phyloP scores from a whole-genome alignment of 805 yeast genomes.

The Saturnispora diversa region DNA sequence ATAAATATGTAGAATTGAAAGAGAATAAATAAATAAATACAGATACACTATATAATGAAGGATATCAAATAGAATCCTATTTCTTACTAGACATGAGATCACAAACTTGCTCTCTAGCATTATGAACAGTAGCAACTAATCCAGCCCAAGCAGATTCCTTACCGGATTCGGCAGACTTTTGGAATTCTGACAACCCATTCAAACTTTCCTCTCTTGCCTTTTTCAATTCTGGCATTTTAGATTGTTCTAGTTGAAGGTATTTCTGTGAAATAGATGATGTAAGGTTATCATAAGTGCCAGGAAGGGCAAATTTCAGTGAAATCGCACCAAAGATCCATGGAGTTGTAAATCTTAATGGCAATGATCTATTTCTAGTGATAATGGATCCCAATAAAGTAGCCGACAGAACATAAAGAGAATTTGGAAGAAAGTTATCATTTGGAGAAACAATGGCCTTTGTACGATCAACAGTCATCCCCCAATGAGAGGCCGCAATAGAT shows the following conservation, averaged over 20 bases:
- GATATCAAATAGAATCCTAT: background rate
- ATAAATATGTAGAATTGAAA: slow-evolving; percentile 1
- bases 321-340: slow-evolving; percentile 45
- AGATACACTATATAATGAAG: background rate
- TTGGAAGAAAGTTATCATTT: slow-evolving; percentile 54
- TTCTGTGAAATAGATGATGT: slow-evolving; percentile 21
- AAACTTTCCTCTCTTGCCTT: slow-evolving; percentile 19
- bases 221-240: slow-evolving; percentile 33
- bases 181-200: background rate
- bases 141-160: slow-evolving; percentile 9
- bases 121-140: slow-evolving; percentile 11
- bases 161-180: slow-evolving; percentile 1
- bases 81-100: background rate
- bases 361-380: slow-evolving; percentile 37
- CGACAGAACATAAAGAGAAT: slow-evolving; percentile 46
- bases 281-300: slow-evolving; percentile 36
- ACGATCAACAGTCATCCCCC: slow-evolving; percentile 25
- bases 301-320: slow-evolving; percentile 41
- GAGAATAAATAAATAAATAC: background rate
- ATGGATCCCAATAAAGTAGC: slow-evolving; percentile 51
- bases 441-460: slow-evolving; percentile 36
- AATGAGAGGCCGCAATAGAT: slow-evolving; percentile 41
- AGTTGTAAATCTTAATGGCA: slow-evolving; percentile 43
- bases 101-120: slow-evolving; percentile 9
- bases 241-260: slow-evolving; percentile 22